Evolutionary conservation across 2,329 filamentous ascomycete genomes (phyloP), one percentile per base, ranked within the genome.

Genomic region (Talaromyces marneffei): DNA sequence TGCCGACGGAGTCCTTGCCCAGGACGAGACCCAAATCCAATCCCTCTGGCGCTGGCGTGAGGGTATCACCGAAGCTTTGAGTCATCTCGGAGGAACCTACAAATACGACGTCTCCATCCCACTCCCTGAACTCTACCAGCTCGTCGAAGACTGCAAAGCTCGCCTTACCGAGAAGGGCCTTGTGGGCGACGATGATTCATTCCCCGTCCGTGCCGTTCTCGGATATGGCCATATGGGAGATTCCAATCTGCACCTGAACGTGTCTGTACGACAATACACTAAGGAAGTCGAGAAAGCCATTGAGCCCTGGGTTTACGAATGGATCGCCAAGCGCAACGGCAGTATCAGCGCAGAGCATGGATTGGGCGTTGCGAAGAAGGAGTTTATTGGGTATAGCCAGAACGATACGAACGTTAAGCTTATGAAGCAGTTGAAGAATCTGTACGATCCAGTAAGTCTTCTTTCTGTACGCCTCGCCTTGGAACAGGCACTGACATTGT

Each of bases 141-240:
- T 99, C 31, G 94, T 99, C 31, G 90, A 94, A 66, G 94, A 97
- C 68, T 89, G 87, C 23, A 84, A 88, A 65, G 85, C 85, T 58
- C 86, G 87, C 58, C 83, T 99, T 66, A 82, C 83, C 1, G 82
- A 87, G 59, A 87, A 87, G 33, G 91, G 92, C 0, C 82, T 97
- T 2, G 81, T 96, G 42, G 89, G 91, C 58, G 87, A 91, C 48
- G 85, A 87, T 5, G 85, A 89, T 60, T 86, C 86, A 50, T 84
- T 87, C 72, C 91, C 92, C 1, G 92, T 95, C 5, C 84, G 95
- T 1, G 89, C 88, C 62, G 92, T 97, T n/a, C 86, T 97, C 20
- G 94, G 94, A 20, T 99, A 97, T 72, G 94, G 94, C 35, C 94
- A 99, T 75, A 97, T 99, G 92, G 95, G 94, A 40, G 94, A 99